Base-by-base conservation (phyloP, 306 rosid genomes). In the Rubus parviflorus region DNA sequence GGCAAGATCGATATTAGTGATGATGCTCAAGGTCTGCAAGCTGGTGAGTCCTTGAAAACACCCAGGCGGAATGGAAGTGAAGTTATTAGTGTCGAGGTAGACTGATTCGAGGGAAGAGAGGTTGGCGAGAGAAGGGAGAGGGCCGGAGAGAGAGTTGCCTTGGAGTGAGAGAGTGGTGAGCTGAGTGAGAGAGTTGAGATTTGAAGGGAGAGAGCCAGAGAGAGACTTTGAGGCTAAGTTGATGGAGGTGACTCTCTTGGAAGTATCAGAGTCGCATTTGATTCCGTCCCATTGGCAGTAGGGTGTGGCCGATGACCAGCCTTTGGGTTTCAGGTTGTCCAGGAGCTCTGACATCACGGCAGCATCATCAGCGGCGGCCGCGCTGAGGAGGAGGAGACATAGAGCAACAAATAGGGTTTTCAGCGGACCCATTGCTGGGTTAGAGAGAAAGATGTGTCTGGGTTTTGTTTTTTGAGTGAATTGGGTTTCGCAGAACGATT, bases 131-230 rank as follows among this genome's bases (percentile, higher is more conserved):
- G 95, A 79, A 6, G 98, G 97, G 5, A 94, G n/a, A 0, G 92
- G 19, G 0, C 97, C 97, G 4, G 77, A 30, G 58, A 94, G 77
- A 8, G 83, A 3, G 80, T 94, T 94, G 30, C 66, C 57, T 52
- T 92, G 93, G 60, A 94, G 90, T 0, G 85, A 68, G 53, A 94
- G 88, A 0, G 81, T 2, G 30, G 84, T 67, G 79, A 94, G 95
- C 49, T 82, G 80, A 2, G 93, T 47, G 66, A 94, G 97, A 38
- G 93, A 61, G 74, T 82, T 88, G 25, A 94, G 88, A 83, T 92
- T 88, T 19, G 92, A 67, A 52, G 97, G 97, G 2, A 94, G 92
- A 0, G 85, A 61, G 10, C 98, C 98, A 35, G 88, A 72, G 80
- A 94, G 91, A 2, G 86, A 82, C 4, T 25, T 30, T 0, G 90